These are phyloP conservation scores for Platanus orientalis DNA, from an alignment of 164 flowering plant species.

Conservation along the genomic window DNA sequence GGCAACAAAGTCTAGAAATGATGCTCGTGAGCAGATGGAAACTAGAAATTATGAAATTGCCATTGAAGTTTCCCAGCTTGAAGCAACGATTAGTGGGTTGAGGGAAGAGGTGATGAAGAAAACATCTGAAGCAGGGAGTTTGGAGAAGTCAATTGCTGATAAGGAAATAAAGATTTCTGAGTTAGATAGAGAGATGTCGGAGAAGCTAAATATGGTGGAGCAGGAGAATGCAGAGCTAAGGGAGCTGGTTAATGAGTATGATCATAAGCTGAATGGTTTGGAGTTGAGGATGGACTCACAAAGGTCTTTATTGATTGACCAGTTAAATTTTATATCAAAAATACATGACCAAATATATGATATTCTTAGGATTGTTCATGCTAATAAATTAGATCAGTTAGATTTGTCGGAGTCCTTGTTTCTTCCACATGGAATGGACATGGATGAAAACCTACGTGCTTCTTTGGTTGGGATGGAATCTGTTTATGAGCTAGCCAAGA, in stretches of 20 bases:
- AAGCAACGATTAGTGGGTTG: constrained; percentile 67
- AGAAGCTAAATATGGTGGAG: constrained; percentile 37
- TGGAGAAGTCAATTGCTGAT: constrained; percentile 45
- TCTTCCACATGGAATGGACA: constrained; percentile 69
- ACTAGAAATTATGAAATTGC: constrained; percentile 94
- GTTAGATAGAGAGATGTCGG: constrained; percentile 44
- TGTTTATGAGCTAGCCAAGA: constrained; percentile 46
- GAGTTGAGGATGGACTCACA: constrained; percentile 58
- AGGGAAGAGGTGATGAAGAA: constrained; percentile 63
- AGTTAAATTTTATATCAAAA: constrained; percentile 56
- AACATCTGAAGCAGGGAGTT: constrained; percentile 33
- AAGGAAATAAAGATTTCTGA: constrained; percentile 47
- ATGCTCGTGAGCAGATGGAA: constrained; percentile 76
- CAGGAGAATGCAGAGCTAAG: constrained; percentile 44
- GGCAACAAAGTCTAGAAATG: constrained; percentile 60
- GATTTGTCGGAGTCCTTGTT: constrained; percentile 73
- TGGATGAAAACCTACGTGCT: constrained; percentile 80
- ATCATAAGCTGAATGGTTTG: constrained; percentile 41
- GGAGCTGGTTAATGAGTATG: constrained; percentile 40
- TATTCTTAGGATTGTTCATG: constrained; percentile 62
- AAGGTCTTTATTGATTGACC: constrained; percentile 66
- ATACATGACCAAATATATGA: constrained; percentile 56
- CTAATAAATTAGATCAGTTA: constrained; percentile 39
- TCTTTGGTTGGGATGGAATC: constrained; percentile 76
- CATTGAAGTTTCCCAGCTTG: constrained; percentile 93